These are phyloP conservation scores for Candolleomyces eurysporus DNA, from an alignment of 768 basidiomycete species.

Conservation along the genomic window DNA sequence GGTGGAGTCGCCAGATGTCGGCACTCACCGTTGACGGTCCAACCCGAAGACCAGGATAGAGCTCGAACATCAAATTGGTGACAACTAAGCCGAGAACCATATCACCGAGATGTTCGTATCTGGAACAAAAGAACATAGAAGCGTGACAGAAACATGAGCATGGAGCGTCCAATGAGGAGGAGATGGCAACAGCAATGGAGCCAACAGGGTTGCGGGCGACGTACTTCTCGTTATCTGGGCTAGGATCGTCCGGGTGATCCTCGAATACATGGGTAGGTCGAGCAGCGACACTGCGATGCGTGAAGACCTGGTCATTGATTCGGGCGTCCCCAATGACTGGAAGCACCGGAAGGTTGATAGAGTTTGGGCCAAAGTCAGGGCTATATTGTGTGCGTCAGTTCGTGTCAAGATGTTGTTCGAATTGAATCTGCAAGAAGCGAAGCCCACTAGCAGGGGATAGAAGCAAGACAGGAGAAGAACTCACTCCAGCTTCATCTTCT, in stretches of 20 bases:
- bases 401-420: background rate
- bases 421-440: background rate
- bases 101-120: conserved; percentile 78
- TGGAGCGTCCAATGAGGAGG: too few relatives aligned
- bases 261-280: conserved; percentile 77
- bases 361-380: conserved; percentile 42
- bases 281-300: conserved; percentile 69
- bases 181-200: too few relatives aligned
- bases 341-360: conserved; percentile 53
- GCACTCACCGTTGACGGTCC: conserved; percentile 70
- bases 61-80: conserved; percentile 59
- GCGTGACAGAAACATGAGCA: background rate
- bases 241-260: conserved; percentile 66
- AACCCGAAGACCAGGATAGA: conserved; percentile 69
- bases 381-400: conserved; percentile 19
- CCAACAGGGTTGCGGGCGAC: conserved; percentile 9
- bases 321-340: conserved; percentile 49
- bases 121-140: conserved; percentile 23
- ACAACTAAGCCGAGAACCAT: conserved; percentile 67
- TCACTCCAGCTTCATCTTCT: background rate
- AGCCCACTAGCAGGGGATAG: background rate
- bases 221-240: conserved; percentile 82
- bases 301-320: conserved; percentile 61
- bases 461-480: background rate
- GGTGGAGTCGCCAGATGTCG: background rate